Evolutionary conservation across 345 rosid species (phyloP).

Genomic region (Cochlearia excelsa): DNA sequence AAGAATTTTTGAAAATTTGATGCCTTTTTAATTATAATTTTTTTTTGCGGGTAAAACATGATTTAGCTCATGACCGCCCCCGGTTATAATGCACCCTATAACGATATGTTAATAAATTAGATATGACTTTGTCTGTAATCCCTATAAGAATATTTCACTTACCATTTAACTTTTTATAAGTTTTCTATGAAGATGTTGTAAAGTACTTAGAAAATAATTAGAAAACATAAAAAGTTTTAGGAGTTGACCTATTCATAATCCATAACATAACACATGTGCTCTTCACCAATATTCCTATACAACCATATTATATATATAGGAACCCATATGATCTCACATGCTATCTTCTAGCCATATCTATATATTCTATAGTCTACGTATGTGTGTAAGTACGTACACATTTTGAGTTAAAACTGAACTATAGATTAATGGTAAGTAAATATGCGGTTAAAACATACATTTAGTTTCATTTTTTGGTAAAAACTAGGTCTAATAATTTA

Average conservation of each 20-base stretch:
- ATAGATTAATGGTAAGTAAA: neutral
- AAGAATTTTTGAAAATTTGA: no score
- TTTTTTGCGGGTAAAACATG: no score
- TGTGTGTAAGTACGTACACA: conserved; percentile 15
- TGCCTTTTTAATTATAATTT: no score
- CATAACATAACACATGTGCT: conserved; percentile 39
- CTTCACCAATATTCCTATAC: conserved; percentile 29
- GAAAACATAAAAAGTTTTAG: conserved; percentile 24
- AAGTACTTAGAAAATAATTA: neutral
- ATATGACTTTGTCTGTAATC: no score
- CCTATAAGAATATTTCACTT: no score
- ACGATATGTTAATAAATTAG: no score
- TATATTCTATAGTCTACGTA: conserved; percentile 10
- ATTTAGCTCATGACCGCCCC: no score
- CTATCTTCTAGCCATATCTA: conserved; percentile 14
- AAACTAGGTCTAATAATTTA: neutral
- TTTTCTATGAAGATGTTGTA: no score
- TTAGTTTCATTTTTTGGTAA: neutral
- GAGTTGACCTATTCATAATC: conserved; percentile 34
- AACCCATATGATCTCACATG: conserved; percentile 26
- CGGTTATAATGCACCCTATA: no score
- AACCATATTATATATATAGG: conserved; percentile 29
- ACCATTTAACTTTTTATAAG: no score
- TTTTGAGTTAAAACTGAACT: conserved; percentile 2
- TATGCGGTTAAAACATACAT: neutral